Conservation (phyloP, 2,329 filamentous ascomycete genomes). For the Tolypocladium paradoxum region DNA sequence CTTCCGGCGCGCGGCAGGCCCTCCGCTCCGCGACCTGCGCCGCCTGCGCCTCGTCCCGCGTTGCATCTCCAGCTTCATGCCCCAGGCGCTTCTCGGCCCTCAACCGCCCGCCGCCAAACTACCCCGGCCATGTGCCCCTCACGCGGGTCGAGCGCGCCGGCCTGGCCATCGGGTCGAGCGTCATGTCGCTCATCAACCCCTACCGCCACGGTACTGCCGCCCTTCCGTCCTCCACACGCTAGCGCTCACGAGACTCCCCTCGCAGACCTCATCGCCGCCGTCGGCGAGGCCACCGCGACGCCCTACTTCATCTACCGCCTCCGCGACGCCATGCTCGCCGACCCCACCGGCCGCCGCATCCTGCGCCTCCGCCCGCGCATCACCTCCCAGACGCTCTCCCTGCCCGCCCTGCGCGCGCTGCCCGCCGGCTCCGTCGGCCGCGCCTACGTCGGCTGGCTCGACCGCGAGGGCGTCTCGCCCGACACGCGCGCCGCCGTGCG, state of each 20-base stretch:
- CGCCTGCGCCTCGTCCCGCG: slow-evolving; percentile 3
- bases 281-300: slow-evolving; percentile 90
- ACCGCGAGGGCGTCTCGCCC: slow-evolving; percentile 83
- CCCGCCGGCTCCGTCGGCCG: slow-evolving; percentile 66
- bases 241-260: no score
- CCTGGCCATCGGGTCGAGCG: slow-evolving; percentile 54
- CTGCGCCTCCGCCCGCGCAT: slow-evolving; percentile 83
- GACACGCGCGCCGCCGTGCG: slow-evolving; percentile 75
- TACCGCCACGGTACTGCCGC: slow-evolving; percentile 55
- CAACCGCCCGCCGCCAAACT: slow-evolving; percentile 75
- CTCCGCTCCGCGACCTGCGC: slow-evolving; percentile 12
- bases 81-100: slow-evolving; percentile 60
- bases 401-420: slow-evolving; percentile 60
- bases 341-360: slow-evolving; percentile 78
- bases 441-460: slow-evolving; percentile 83
- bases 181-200: slow-evolving; percentile 60
- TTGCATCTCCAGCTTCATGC: slow-evolving; percentile 1
- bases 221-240: no score
- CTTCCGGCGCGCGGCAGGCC: slow-evolving; percentile 6
- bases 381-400: slow-evolving; percentile 58
- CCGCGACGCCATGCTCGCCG: slow-evolving; percentile 78
- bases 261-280: slow-evolving; percentile 88
- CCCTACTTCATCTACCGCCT: slow-evolving; percentile 93
- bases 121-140: slow-evolving; percentile 85
- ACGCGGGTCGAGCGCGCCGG: slow-evolving; percentile 65